phyloP scores from a whole-genome alignment of 2,329 filamentous ascomycete species.

The Blastomyces percursus region DNA sequence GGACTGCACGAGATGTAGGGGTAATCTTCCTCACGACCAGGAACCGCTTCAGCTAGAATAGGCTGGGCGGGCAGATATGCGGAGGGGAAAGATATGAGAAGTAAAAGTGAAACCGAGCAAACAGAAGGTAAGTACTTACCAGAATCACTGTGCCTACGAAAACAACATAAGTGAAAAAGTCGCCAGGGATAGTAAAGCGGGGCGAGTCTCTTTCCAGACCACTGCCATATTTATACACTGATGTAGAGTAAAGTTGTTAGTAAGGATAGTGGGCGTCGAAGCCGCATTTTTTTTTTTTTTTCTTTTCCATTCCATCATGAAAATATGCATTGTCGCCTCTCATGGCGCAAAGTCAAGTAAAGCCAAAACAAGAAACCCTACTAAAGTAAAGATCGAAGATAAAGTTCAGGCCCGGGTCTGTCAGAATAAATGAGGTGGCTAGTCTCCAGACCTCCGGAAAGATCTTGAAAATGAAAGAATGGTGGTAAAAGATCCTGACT shows the following conservation, averaged over 20 bases:
- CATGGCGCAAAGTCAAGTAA: slow-evolving; percentile 5
- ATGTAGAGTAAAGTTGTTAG: slow-evolving; percentile 14
- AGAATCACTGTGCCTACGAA: slow-evolving; percentile 62
- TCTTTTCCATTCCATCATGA: not conserved
- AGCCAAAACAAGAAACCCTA: slow-evolving; percentile 26
- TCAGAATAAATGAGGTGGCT: slow-evolving; percentile 49
- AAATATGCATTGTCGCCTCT: slow-evolving; percentile 13
- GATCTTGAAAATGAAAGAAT: slow-evolving; percentile 43
- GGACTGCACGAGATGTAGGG: slow-evolving; percentile 52
- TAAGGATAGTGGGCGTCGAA: slow-evolving; percentile 18
- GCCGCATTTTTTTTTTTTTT: slow-evolving; percentile 9
- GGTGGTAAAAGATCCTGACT: slow-evolving; percentile 44
- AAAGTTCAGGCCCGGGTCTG: slow-evolving; percentile 45
- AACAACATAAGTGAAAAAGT: slow-evolving; percentile 67
- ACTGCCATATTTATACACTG: slow-evolving; percentile 65
- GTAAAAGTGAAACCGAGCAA: slow-evolving; percentile 3
- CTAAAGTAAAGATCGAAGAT: slow-evolving; percentile 64
- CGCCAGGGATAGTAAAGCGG: slow-evolving; percentile 63
- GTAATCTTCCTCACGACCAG: slow-evolving; percentile 73
- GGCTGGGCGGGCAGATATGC: slow-evolving; percentile 71
- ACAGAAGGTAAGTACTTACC: slow-evolving; percentile 54
- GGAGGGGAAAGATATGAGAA: slow-evolving; percentile 40
- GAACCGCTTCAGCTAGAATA: slow-evolving; percentile 67
- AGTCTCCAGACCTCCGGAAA: slow-evolving; percentile 52
- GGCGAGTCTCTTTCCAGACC: slow-evolving; percentile 60